Evolutionary conservation across 2,329 filamentous ascomycete genomes (phyloP), one percentile per base, ranked within the genome.

Genomic region (Botryosphaeria dothidea): DNA sequence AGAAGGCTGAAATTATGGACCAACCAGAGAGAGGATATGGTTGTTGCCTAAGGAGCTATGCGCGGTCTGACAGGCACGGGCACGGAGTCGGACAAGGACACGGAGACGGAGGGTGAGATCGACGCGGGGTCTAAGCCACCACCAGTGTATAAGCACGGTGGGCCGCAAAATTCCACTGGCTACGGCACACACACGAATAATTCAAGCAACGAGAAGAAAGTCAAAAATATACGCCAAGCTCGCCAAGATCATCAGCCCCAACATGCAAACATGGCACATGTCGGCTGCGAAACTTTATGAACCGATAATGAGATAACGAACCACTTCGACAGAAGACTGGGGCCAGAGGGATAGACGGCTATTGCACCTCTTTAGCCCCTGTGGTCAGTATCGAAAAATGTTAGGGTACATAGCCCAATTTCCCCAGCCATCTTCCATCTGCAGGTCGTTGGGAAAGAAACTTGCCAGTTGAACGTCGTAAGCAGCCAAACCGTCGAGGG

Each of bases 11-110:
- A 27, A 29, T 19, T 3, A 13, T 8, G 5, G 21, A 45, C 23
- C 23, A 57, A 57, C 17, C 54, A 57, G 21, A 4, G 15, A 5
- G 13, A 23, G 1, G 13, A 4, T 7, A 17, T 43, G 19, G 36
- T 27, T 43, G 54, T 38, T 57, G 54, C 54, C 54, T 57, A 23
- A 41, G 34, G 19, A 17, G n/a, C 34, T 4, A 9, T 17, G 57
- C 17, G 25, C 27, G 9, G 36, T 48, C n/a, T 27, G 19, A 36
- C 57, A 7, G 38, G 49, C 27, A 8, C 49, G 57, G 57, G 25
- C 41, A 25, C 57, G 57, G 57, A 61, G 8, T 17, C 57, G 57
- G 57, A 38, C 43, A 49, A 31, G 57, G 57, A 25, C 57, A 3
- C 43, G 41, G 43, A 31, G 23, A 17, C 23, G 36, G 15, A 41